These are phyloP conservation scores for Noccaea bulbosa DNA, from an alignment of 345 rosid species.

Conservation along the genomic window DNA sequence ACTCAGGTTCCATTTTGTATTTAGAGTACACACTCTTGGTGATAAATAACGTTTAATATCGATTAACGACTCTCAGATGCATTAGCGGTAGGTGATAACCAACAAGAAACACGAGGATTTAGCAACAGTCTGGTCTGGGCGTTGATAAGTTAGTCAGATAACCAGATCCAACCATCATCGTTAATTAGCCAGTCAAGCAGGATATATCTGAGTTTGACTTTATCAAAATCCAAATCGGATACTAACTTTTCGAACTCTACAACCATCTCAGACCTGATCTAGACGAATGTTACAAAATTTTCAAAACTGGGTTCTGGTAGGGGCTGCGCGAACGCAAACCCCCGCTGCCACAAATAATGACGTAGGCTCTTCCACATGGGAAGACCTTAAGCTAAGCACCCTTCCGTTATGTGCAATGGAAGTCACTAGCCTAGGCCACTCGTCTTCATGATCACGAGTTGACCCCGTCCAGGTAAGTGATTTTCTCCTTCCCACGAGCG, in stretches of 20 bases:
- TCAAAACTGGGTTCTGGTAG: neutral
- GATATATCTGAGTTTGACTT: no score
- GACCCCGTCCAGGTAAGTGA: conserved; percentile 52
- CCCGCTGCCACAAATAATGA: conserved; percentile 61
- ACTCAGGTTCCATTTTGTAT: neutral
- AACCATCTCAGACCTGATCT: no score
- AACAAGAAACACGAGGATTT: neutral
- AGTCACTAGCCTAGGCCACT: conserved; percentile 47
- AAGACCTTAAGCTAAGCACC: conserved; percentile 51
- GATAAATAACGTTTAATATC: neutral
- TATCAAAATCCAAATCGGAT: no score
- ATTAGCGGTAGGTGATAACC: neutral
- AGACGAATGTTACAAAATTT: no score
- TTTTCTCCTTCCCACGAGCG: rapidly evolving
- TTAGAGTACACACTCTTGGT: neutral
- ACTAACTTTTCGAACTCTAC: no score
- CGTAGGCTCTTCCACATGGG: conserved; percentile 60
- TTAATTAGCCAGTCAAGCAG: no score
- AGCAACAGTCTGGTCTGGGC: no score
- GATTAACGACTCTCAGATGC: neutral
- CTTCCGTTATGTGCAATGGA: conserved; percentile 45
- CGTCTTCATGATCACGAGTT: conserved; percentile 40
- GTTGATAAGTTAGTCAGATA: no score
- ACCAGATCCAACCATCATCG: no score
- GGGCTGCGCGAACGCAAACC: conserved; percentile 73